These are phyloP conservation scores for Umbilicus rupestris DNA, from an alignment of 164 flowering plant genomes.

Conservation along the genomic window DNA sequence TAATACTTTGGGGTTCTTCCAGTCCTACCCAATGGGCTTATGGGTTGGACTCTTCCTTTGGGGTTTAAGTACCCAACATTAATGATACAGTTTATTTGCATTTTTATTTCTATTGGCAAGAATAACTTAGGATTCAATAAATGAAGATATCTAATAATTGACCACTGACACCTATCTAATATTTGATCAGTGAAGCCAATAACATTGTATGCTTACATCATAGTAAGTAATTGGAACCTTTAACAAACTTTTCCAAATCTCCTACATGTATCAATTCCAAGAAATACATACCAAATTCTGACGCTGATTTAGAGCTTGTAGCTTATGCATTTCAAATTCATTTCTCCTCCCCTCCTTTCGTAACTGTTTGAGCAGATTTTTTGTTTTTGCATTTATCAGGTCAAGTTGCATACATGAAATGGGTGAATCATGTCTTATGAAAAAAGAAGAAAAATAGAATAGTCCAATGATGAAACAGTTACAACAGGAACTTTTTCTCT, in stretches of 20 bases:
- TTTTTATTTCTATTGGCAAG: too few relatives aligned
- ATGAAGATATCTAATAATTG: background rate
- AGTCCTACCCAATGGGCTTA: background rate
- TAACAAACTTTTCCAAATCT: too few relatives aligned
- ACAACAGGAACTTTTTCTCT: background rate
- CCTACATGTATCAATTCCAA: too few relatives aligned
- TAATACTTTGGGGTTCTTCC: background rate
- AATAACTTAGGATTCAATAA: background rate
- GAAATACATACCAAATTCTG: conserved; percentile 71
- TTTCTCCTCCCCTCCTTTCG: conserved; percentile 92
- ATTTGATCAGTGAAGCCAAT: too few relatives aligned
- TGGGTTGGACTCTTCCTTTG: too few relatives aligned
- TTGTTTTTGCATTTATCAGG: background rate
- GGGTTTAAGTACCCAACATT: too few relatives aligned
- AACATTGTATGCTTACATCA: background rate
- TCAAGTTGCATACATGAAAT: too few relatives aligned
- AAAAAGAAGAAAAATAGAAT: background rate
- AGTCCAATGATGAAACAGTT: background rate
- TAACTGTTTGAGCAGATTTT: conserved; percentile 38
- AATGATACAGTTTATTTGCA: too few relatives aligned
- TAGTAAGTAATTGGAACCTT: background rate
- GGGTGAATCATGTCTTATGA: background rate
- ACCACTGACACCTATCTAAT: too few relatives aligned
- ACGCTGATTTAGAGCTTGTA: conserved; percentile 91
- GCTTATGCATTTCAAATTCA: conserved; percentile 91